phyloP scores from a whole-genome alignment of 2,329 filamentous ascomycete species.

The Bipolaris zeicola region DNA sequence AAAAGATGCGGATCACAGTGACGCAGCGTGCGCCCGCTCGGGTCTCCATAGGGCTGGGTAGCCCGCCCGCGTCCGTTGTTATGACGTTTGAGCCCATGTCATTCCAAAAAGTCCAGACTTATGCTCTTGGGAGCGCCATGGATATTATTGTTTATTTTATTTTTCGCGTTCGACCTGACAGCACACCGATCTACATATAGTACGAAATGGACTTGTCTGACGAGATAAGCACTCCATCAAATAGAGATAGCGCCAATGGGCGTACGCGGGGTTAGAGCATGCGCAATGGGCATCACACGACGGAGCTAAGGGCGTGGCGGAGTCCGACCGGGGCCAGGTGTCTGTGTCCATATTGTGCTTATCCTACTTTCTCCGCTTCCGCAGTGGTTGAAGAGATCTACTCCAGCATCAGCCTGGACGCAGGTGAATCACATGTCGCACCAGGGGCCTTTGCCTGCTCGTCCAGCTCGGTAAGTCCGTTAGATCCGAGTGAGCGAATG shows the following conservation, averaged over 20 bases:
- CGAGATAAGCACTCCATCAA: background rate
- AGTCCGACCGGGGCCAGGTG: too few relatives aligned
- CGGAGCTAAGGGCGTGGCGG: too few relatives aligned
- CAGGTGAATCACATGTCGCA: conserved; percentile 3
- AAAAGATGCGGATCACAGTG: conserved; percentile 4
- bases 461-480: background rate
- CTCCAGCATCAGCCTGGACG: background rate
- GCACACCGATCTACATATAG: background rate
- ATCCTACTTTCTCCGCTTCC: too few relatives aligned
- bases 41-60: conserved; percentile 16
- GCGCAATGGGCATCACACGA: background rate
- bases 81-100: conserved; percentile 3
- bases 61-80: conserved; percentile 16
- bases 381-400: too few relatives aligned
- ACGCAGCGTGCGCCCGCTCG: conserved; percentile 15
- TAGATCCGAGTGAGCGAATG: conserved; percentile 1
- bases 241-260: background rate
- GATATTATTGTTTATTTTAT: too few relatives aligned
- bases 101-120: background rate
- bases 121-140: too few relatives aligned
- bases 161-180: background rate
- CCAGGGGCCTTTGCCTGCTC: background rate
- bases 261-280: conserved; percentile 1
- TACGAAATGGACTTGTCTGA: background rate
- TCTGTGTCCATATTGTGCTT: too few relatives aligned